Conservation (phyloP, 2,329 filamentous ascomycete genomes). For the Xylariomycetidae sp. region DNA sequence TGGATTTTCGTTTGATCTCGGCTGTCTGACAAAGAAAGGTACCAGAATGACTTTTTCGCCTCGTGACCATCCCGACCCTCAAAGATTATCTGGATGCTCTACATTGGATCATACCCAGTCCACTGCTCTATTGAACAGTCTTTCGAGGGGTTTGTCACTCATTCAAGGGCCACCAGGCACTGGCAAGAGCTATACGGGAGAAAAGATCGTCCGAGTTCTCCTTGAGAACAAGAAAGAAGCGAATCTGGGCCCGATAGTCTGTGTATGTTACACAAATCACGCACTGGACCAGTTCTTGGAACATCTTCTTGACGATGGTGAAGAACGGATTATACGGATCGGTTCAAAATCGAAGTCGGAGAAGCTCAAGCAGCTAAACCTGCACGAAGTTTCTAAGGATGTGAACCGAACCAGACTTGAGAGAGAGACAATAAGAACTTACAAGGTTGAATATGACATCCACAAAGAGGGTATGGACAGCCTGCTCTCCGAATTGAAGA, state of each 20-base stretch:
- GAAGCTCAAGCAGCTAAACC: conserved; percentile 43
- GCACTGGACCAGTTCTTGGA: conserved; percentile 55
- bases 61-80: conserved; percentile 9
- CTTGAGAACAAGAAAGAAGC: conserved; percentile 36
- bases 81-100: conserved; percentile 29
- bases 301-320: conserved; percentile 45
- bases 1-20: conserved; percentile 46
- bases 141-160: conserved; percentile 50
- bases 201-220: conserved; percentile 53
- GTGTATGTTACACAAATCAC: conserved; percentile 48
- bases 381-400: conserved; percentile 33
- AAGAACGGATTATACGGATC: conserved; percentile 54
- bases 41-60: conserved; percentile 17
- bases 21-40: conserved; percentile 22
- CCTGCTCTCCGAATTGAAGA: conserved; percentile 8
- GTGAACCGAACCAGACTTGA: conserved; percentile 35
- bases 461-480: conserved; percentile 2
- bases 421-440: conserved; percentile 25
- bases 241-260: conserved; percentile 45
- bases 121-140: conserved; percentile 45
- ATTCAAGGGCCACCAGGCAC: conserved; percentile 70
- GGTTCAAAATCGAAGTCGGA: conserved; percentile 55
- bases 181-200: conserved; percentile 60
- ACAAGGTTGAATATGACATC: conserved; percentile 10
- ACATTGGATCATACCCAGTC: conserved; percentile 50